Conservation (phyloP, 352 stramenopile genomes). For the Globisporangium uncinulatum region DNA sequence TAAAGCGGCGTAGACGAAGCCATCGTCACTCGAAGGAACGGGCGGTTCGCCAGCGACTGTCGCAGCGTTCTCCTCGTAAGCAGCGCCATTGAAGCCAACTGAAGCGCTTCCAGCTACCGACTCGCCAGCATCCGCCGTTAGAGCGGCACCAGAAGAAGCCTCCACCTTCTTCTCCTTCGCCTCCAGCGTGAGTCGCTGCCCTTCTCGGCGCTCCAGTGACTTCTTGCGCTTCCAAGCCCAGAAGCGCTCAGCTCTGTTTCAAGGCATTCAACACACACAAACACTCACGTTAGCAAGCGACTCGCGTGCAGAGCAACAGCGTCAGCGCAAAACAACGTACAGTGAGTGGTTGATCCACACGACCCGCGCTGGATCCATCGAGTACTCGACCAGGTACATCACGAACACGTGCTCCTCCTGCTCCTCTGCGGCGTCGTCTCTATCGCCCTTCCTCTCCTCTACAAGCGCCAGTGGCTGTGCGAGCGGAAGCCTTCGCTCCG, state of each 20-base stretch:
- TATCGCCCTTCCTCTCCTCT: background rate
- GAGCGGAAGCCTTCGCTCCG: conserved; percentile 22
- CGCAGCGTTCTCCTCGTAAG: background rate
- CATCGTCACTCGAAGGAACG: background rate
- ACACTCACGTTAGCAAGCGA: background rate
- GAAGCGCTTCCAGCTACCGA: background rate
- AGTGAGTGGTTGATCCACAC: conserved; percentile 68
- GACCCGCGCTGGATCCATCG: conserved; percentile 45
- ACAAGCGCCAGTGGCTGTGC: conserved; percentile 3
- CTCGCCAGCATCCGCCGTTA: background rate
- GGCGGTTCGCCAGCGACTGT: background rate
- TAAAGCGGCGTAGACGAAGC: background rate
- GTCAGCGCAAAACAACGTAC: conserved; percentile 22
- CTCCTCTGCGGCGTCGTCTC: conserved; percentile 10
- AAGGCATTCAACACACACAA: conserved; percentile 2
- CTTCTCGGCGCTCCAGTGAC: conserved; percentile 21
- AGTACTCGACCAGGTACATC: conserved; percentile 71
- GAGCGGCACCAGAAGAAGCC: background rate
- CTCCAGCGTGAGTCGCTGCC: conserved; percentile 10
- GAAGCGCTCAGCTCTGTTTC: conserved; percentile 32
- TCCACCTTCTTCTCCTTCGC: conserved; percentile 12
- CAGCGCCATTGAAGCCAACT: background rate
- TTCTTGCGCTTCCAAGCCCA: conserved; percentile 43
- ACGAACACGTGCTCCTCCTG: conserved; percentile 39
- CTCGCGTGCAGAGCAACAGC: background rate